Conservation (phyloP, 1,139 yeast species). For the Kodamaea alishanica region DNA sequence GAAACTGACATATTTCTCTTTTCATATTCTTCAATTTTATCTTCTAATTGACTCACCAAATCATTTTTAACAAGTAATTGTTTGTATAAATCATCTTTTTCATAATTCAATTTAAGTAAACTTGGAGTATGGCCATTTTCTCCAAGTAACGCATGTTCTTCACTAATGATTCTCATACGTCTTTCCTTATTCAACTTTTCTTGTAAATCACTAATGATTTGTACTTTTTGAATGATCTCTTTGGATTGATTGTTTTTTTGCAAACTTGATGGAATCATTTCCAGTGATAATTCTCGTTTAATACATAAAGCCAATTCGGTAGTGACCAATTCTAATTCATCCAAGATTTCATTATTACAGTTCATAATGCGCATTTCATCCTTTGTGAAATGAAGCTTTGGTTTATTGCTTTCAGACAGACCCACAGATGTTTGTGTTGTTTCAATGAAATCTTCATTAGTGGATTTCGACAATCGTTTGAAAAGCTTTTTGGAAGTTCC, state of each 20-base stretch:
- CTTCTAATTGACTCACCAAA: conserved; percentile 40
- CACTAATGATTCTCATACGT: conserved; percentile 61
- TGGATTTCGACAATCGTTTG: conserved; percentile 32
- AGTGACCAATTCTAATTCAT: conserved; percentile 65
- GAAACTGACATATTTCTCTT: conserved; percentile 10
- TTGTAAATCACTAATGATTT: conserved; percentile 41
- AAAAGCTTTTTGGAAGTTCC: conserved; percentile 32
- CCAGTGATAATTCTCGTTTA: conserved; percentile 59
- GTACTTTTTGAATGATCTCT: conserved; percentile 42
- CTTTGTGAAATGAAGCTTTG: conserved; percentile 39
- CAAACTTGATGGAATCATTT: conserved; percentile 35
- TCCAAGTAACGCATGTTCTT: conserved; percentile 57
- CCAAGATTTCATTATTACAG: conserved; percentile 54
- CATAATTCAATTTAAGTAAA: conserved; percentile 53
- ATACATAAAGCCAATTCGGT: conserved; percentile 70
- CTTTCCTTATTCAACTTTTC: conserved; percentile 62
- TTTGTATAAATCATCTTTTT: conserved; percentile 50
- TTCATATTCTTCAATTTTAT: conserved; percentile 35
- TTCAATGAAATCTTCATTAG: not conserved
- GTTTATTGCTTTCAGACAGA: not conserved
- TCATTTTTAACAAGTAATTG: conserved; percentile 49
- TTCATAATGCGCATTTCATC: conserved; percentile 62
- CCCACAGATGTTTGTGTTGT: conserved; percentile 4
- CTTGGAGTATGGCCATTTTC: conserved; percentile 56
- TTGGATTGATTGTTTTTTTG: conserved; percentile 12